A percentile compares a stretch with the other conserved stretches of the same genome.
Conservation (phyloP, 2,329 filamentous ascomycete species). For the Xylariaceae sp. region DNA sequence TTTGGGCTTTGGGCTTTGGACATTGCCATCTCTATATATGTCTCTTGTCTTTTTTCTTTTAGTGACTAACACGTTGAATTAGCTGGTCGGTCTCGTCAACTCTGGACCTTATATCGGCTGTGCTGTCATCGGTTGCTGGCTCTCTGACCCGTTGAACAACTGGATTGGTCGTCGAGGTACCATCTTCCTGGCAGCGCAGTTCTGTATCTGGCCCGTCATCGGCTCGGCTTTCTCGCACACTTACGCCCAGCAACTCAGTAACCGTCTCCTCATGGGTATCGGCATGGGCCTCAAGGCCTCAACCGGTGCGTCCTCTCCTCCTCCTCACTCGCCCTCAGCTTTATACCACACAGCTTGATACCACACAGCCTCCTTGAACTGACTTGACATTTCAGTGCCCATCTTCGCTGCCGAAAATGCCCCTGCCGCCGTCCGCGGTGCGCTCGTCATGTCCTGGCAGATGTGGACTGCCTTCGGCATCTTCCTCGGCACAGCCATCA, state of each 20-base stretch:
- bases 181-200: slow-evolving; percentile 70
- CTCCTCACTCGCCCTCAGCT: neutral
- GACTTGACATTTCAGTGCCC: slow-evolving; percentile 44
- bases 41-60: neutral
- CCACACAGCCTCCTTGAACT: neutral
- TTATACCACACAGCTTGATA: neutral
- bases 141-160: slow-evolving; percentile 56
- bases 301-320: slow-evolving; percentile 37
- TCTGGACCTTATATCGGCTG: slow-evolving; percentile 40
- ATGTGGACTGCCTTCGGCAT: slow-evolving; percentile 59
- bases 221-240: slow-evolving; percentile 65
- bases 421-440: slow-evolving; percentile 63
- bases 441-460: slow-evolving; percentile 80
- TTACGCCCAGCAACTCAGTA: slow-evolving; percentile 66
- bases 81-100: slow-evolving; percentile 55
- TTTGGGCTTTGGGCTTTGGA: neutral
- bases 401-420: slow-evolving; percentile 72
- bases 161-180: slow-evolving; percentile 54
- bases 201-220: slow-evolving; percentile 64
- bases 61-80: slow-evolving; percentile 12
- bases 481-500: slow-evolving; percentile 55
- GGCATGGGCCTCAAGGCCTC: slow-evolving; percentile 71
- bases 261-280: slow-evolving; percentile 68
- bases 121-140: slow-evolving; percentile 50
- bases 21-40: slow-evolving; percentile 23